These are phyloP conservation scores for Cryptosporidium meleagridis DNA, from an alignment of 169 alveolate genomes.

Conservation along the genomic window DNA sequence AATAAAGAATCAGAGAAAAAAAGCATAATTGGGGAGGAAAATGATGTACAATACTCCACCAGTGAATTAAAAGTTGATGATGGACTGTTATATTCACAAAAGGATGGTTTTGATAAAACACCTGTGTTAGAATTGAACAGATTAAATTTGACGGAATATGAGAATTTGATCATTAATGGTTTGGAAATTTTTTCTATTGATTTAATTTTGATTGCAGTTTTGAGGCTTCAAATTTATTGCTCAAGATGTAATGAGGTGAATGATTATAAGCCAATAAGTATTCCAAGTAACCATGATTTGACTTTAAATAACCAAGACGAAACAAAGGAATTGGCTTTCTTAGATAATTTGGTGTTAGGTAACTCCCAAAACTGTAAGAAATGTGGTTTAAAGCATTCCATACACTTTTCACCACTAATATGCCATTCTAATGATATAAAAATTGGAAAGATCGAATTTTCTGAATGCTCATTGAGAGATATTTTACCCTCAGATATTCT, in stretches of 20 bases:
- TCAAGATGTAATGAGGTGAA: conserved; percentile 43
- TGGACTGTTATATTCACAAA: background rate
- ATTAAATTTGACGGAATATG: conserved; percentile 12
- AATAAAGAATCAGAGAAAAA: background rate
- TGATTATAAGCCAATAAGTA: conserved; percentile 60
- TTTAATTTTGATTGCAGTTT: conserved; percentile 12
- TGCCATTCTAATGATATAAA: conserved; percentile 31
- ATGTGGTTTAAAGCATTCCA: conserved; percentile 35
- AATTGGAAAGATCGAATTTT: conserved; percentile 52
- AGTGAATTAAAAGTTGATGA: background rate
- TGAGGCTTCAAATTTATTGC: conserved; percentile 54
- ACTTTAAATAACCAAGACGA: background rate
- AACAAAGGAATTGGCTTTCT: background rate
- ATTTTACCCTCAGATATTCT: conserved; percentile 44
- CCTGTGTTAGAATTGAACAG: background rate
- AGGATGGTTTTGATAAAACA: background rate
- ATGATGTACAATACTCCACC: background rate
- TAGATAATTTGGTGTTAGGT: conserved; percentile 56
- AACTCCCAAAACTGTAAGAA: conserved; percentile 54
- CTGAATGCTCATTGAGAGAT: conserved; percentile 29
- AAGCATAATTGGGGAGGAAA: background rate
- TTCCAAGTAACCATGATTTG: conserved; percentile 51
- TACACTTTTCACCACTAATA: conserved; percentile 45
- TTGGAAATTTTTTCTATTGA: background rate
- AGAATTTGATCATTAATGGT: conserved; percentile 12